phyloP scores from a whole-genome alignment of 371 early-diverging fungal species.

The Mortierella sp. region DNA sequence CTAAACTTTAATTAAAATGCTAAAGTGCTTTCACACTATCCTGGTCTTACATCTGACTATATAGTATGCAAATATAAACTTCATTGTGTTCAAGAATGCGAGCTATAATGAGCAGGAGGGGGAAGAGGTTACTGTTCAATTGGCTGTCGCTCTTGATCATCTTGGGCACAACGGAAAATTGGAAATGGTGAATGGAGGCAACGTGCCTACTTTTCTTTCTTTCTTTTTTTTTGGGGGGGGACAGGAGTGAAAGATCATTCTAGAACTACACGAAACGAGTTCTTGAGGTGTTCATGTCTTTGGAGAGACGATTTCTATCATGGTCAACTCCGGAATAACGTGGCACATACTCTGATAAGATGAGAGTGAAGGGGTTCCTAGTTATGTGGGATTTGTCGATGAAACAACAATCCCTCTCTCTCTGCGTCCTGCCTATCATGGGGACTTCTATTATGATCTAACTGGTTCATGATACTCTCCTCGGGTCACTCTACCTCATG shows the following conservation, averaged over 20 bases:
- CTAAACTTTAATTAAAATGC: too few relatives aligned
- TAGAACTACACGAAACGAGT: too few relatives aligned
- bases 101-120: conserved; percentile 1
- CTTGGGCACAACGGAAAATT: conserved; percentile 13
- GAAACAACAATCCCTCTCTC: conserved; percentile 10
- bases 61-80: too few relatives aligned
- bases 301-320: neutral
- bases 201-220: too few relatives aligned
- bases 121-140: conserved; percentile 8
- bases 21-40: too few relatives aligned
- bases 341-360: neutral
- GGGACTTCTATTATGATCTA: conserved; percentile 20
- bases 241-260: too few relatives aligned
- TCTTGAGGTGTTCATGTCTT: neutral
- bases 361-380: neutral
- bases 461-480: neutral
- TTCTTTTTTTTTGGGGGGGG: neutral
- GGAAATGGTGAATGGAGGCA: conserved; percentile 9
- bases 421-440: conserved; percentile 1
- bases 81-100: neutral
- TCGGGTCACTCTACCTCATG: neutral
- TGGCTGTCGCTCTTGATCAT: neutral
- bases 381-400: conserved; percentile 24
- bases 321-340: neutral
- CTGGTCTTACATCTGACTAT: too few relatives aligned